Evolutionary conservation across 495 filamentous ascomycete genomes (phyloP).

Genomic region (Astrothelium subdiscretum): DNA sequence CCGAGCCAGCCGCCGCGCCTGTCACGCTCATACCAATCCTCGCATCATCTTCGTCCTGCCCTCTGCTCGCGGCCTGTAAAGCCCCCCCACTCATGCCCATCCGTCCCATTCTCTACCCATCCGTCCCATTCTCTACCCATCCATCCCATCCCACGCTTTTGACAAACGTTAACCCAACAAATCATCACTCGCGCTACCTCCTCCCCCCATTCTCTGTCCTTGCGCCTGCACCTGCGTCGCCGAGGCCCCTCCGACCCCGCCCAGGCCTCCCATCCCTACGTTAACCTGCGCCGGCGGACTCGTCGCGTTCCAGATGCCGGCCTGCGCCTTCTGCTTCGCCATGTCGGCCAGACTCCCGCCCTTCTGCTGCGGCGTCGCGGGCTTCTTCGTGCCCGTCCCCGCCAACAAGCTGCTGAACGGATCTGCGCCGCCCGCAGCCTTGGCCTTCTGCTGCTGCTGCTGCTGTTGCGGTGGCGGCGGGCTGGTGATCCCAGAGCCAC

Average conservation of each 20-base stretch:
- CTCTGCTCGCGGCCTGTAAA: too few relatives aligned
- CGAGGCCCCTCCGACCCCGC: constrained; percentile 12
- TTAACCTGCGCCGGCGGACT: constrained; percentile 27
- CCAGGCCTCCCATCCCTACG: not conserved
- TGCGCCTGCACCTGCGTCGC: constrained; percentile 2
- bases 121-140: too few relatives aligned
- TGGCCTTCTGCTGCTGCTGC: constrained; percentile 28
- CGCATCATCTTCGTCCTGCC: too few relatives aligned
- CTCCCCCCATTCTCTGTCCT: constrained; percentile 11
- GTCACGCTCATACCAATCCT: too few relatives aligned
- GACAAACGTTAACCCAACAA: constrained; percentile 52
- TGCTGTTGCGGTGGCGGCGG: constrained; percentile 14
- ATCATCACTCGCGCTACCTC: constrained; percentile 47
- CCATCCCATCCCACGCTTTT: too few relatives aligned
- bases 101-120: too few relatives aligned
- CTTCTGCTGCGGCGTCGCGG: constrained; percentile 45
- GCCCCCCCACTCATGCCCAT: too few relatives aligned
- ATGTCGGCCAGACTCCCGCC: constrained; percentile 76
- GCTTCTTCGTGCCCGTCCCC: constrained; percentile 69
- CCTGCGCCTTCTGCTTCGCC: constrained; percentile 89
- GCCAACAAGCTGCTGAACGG: constrained; percentile 83
- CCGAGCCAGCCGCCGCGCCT: too few relatives aligned
- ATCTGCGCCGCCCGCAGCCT: constrained; percentile 50
- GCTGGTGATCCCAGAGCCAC: constrained; percentile 22
- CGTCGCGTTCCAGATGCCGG: constrained; percentile 60